Conservation (phyloP, 2,329 filamentous ascomycete species). For the Coniochaeta sp. region DNA sequence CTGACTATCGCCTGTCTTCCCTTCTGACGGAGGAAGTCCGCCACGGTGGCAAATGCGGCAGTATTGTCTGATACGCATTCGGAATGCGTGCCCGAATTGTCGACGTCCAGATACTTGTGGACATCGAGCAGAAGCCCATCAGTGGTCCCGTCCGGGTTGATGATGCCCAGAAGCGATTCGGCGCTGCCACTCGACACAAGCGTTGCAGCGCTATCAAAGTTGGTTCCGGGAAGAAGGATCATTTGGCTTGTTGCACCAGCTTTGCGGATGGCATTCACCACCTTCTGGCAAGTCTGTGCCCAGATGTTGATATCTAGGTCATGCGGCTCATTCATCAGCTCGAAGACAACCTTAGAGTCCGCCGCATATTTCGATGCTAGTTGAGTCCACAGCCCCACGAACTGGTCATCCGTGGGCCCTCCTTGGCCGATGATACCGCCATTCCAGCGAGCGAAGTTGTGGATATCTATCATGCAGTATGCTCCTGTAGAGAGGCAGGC, state of each 20-base stretch:
- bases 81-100: constrained; percentile 42
- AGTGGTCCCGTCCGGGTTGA: constrained; percentile 51
- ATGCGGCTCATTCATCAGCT: constrained; percentile 65
- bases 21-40: constrained; percentile 36
- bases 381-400: constrained; percentile 50
- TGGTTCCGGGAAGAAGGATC: constrained; percentile 57
- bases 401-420: constrained; percentile 54
- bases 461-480: constrained; percentile 48
- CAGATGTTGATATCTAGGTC: constrained; percentile 49
- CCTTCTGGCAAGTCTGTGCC: constrained; percentile 53
- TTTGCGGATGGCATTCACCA: constrained; percentile 57
- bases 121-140: constrained; percentile 51
- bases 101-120: constrained; percentile 51
- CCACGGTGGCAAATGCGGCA: constrained; percentile 37
- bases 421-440: constrained; percentile 58
- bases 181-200: constrained; percentile 43
- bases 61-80: constrained; percentile 46
- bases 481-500: constrained; percentile 49
- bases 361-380: constrained; percentile 50
- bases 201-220: constrained; percentile 44
- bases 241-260: constrained; percentile 56
- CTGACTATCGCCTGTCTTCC: constrained; percentile 42
- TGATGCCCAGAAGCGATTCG: constrained; percentile 42
- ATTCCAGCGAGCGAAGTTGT: constrained; percentile 56
- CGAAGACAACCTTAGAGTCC: constrained; percentile 50